phyloP scores from a whole-genome alignment of 192 early-diverging fungal species.

The Coemansia sp. region DNA sequence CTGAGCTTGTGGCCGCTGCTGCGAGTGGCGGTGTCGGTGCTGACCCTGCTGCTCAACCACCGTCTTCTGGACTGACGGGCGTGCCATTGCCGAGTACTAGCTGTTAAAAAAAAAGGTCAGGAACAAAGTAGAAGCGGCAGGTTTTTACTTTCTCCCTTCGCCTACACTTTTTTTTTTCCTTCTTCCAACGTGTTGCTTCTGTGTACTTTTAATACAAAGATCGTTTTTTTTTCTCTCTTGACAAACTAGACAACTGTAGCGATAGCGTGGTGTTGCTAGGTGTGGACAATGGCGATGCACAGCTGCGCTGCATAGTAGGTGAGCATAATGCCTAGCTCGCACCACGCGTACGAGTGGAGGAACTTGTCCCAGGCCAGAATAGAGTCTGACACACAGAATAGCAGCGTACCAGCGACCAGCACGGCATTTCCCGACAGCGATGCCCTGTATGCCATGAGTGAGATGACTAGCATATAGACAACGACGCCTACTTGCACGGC shows the following conservation, averaged over 20 bases:
- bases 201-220: conserved; percentile 7
- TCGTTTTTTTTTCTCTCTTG: no score
- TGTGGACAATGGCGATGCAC: conserved; percentile 38
- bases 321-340: conserved; percentile 41
- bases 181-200: not conserved
- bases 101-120: not conserved
- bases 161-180: not conserved
- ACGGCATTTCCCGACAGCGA: conserved; percentile 19
- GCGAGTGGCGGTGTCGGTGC: not conserved
- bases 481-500: conserved; percentile 41
- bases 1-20: conserved; percentile 23
- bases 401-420: conserved; percentile 29
- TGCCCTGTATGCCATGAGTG: conserved; percentile 41
- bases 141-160: not conserved
- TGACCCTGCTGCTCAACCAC: not conserved
- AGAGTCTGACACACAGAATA: conserved; percentile 52
- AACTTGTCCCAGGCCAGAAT: conserved; percentile 51
- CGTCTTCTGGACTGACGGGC: not conserved
- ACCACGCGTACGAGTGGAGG: conserved; percentile 19
- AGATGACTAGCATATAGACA: conserved; percentile 32
- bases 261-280: not conserved
- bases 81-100: not conserved
- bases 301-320: conserved; percentile 54
- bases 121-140: no score
- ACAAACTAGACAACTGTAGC: no score